Conservation (phyloP, 75 land plant genomes). For the Pinus tabuliformis region DNA sequence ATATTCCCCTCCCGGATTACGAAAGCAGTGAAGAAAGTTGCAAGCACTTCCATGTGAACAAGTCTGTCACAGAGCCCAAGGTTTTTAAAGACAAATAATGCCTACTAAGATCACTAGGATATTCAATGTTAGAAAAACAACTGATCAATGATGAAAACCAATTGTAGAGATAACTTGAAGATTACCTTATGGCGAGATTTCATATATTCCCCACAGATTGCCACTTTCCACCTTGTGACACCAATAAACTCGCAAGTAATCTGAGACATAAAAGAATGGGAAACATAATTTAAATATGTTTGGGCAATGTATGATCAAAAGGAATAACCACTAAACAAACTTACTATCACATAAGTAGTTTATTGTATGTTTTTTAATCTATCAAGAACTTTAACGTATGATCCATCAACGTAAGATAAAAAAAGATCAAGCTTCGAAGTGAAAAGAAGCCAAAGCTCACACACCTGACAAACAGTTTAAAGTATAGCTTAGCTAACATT, state of each 20-base stretch:
- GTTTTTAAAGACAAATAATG: not conserved
- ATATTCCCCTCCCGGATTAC: constrained; percentile 95
- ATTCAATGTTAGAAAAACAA: constrained; percentile 4
- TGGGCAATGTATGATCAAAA: not conserved
- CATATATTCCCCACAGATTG: constrained; percentile 97
- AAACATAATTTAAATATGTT: not conserved
- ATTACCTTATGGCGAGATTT: constrained; percentile 76
- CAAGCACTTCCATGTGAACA: constrained; percentile 92
- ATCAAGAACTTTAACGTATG: not conserved
- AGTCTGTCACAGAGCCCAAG: constrained; percentile 32
- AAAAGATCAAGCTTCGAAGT: not conserved
- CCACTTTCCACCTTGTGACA: constrained; percentile 87
- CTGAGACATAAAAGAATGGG: constrained; percentile 23
- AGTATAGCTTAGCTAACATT: not conserved
- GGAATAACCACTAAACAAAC: not conserved
- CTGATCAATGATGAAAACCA: not conserved
- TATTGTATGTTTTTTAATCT: not conserved
- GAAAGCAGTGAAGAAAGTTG: constrained; percentile 95
- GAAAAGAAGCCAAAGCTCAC: not conserved
- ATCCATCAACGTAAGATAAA: not conserved
- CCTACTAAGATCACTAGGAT: not conserved
- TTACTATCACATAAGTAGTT: not conserved
- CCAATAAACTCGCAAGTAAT: constrained; percentile 81
- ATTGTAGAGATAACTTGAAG: not conserved
- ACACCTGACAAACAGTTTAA: not conserved